Base-by-base conservation (phyloP, 768 basidiomycete species). In the Nevesoporus exiguus region DNA sequence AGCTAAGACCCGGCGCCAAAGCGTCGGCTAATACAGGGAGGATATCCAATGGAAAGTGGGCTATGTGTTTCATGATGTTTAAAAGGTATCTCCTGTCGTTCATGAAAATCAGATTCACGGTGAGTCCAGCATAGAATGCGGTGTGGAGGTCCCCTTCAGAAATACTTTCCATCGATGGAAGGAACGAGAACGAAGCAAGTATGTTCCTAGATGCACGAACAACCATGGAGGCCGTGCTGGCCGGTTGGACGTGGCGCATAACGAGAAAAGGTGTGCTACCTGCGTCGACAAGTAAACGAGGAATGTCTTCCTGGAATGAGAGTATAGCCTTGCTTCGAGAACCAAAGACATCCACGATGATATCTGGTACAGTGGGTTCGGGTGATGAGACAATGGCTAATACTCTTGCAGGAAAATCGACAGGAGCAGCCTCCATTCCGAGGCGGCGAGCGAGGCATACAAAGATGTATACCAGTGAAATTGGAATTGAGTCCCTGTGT, bases 381-480 rank as follows among this genome's bases (percentile, higher is more conserved):
- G 72, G 67, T 0, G 74, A 71, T 11, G 70, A 62, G 41, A 87
- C 75, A 50, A 81, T 72, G 13, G 74, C 81, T 31, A 85, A 62
- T 14, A 87, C 84, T 47, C 74, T 75, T 9, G 69, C 66, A 6
- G 85, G 86, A 51, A 83, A 83, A 59, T 81, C 76, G 17, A 83
- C 66, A 0, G 85, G 84, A 5, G 72, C 73, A 0, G 82, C 82
- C 8, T 64, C 57, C 17, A 86, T 70, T 24, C 77, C 80, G 0
- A 86, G 63, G 31, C 80, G 75, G 15, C 76, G 73, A 17, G 77
- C 76, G 41, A 87, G 67, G 17, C 77, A 75, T 13, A 80, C 75
- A 55, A 84, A 87, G 22, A 84, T 62, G 66, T 80, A 82, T 36
- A 79, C 78, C 40, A 86, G 71, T 11, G 82, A 82, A 45, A 87